Percentiles rank a stretch among this genome's conserved stretches.
These are phyloP conservation scores for Vitis amurensis DNA, from an alignment of 164 flowering plant species.

Conservation along the genomic window DNA sequence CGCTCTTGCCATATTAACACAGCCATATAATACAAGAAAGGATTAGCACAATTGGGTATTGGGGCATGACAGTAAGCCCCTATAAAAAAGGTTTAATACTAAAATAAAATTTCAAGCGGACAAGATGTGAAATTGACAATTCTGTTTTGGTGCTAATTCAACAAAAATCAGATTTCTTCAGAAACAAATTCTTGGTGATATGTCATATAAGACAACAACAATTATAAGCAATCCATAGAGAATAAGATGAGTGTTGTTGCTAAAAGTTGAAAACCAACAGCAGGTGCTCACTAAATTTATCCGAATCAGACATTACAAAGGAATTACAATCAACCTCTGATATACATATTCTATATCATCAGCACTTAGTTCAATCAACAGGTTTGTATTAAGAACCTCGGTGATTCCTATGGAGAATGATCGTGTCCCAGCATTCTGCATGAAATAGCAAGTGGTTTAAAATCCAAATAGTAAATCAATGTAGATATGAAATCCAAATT, in stretches of 20 bases:
- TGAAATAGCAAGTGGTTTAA: conserved; percentile 5
- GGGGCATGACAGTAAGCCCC: too few relatives aligned
- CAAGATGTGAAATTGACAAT: neutral
- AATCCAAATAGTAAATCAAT: neutral
- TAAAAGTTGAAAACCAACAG: neutral
- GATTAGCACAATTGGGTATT: too few relatives aligned
- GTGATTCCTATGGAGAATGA: conserved; percentile 90
- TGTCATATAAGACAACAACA: too few relatives aligned
- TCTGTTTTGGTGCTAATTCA: neutral
- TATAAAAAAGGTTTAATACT: too few relatives aligned
- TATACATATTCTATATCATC: conserved; percentile 94
- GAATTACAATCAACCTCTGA: conserved; percentile 55
- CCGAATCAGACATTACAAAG: neutral
- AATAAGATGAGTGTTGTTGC: neutral
- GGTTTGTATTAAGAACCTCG: conserved; percentile 81
- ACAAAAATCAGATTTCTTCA: neutral
- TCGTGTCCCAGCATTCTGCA: conserved; percentile 86
- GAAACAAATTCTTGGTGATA: neutral
- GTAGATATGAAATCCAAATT: conserved; percentile 1
- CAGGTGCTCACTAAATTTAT: neutral
- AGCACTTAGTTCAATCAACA: conserved; percentile 80
- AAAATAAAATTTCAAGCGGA: too few relatives aligned
- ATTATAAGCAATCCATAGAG: neutral
- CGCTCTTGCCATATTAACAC: too few relatives aligned
- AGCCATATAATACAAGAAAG: too few relatives aligned